Percentiles rank a stretch among this genome's conserved stretches.
Conservation (phyloP, 108 stramenopile species). For the Epithemia pelagica region DNA sequence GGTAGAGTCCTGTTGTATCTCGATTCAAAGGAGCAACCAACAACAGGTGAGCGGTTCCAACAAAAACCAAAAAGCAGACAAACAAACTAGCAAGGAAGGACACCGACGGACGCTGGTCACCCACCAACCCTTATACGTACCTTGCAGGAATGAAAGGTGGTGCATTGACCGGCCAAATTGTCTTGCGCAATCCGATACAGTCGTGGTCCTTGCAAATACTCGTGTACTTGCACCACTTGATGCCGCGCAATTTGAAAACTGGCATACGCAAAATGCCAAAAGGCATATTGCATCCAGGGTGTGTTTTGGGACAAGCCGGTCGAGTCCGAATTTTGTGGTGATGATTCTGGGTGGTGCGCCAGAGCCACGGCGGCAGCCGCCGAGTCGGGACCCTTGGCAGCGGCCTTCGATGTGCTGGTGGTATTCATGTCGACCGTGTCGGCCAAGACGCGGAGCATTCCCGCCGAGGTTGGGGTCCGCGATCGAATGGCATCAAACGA, state of each 20-base stretch:
- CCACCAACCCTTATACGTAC: constrained; percentile 6
- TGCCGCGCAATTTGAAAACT: constrained; percentile 11
- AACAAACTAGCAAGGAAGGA: too few relatives aligned
- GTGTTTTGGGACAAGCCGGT: neutral
- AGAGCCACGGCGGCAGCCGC: neutral
- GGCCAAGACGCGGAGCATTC: constrained; percentile 53
- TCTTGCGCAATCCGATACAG: constrained; percentile 32
- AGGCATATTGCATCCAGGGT: neutral
- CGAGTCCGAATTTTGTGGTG: neutral
- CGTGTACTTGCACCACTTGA: constrained; percentile 17
- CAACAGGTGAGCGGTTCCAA: too few relatives aligned
- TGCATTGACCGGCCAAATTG: constrained; percentile 53
- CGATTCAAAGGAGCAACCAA: too few relatives aligned
- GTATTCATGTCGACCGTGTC: neutral
- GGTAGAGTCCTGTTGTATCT: neutral
- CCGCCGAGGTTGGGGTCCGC: constrained; percentile 70
- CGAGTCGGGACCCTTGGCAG: neutral
- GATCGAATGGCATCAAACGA: constrained; percentile 60
- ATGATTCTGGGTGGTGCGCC: neutral
- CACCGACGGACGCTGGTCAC: too few relatives aligned
- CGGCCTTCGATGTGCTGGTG: constrained; percentile 2
- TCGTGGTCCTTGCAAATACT: constrained; percentile 15
- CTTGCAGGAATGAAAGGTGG: constrained; percentile 45
- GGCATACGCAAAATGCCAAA: constrained; percentile 20
- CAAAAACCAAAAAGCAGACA: too few relatives aligned